phyloP scores from a whole-genome alignment of 2,329 filamentous ascomycete genomes.

The Stenocarpella maydis region DNA sequence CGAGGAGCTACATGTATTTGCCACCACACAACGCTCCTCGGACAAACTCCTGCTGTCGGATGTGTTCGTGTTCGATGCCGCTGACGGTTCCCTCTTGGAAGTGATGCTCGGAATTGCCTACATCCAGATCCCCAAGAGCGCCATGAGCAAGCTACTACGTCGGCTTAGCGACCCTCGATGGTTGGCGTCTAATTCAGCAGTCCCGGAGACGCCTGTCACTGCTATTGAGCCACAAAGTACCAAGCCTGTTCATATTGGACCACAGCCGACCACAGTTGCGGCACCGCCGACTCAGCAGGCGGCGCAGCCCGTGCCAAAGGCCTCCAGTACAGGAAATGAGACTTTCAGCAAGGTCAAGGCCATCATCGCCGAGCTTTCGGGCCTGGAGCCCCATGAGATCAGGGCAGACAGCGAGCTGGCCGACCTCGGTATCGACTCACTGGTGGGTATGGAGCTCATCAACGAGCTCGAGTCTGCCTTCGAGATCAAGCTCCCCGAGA shows the following conservation, averaged over 20 bases:
- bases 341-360: neutral
- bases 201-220: neutral
- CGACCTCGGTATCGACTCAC: slow-evolving; percentile 58
- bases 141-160: slow-evolving; percentile 44
- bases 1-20: slow-evolving; percentile 2
- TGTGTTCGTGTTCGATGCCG: slow-evolving; percentile 46
- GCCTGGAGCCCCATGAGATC: slow-evolving; percentile 46
- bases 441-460: slow-evolving; percentile 58
- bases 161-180: slow-evolving; percentile 5
- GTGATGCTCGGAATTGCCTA: slow-evolving; percentile 47
- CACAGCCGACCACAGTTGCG: neutral
- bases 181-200: neutral
- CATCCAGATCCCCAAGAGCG: slow-evolving; percentile 39
- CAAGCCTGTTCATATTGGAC: neutral
- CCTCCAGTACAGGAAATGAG: neutral
- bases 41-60: slow-evolving; percentile 42
- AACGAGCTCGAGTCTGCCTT: slow-evolving; percentile 52
- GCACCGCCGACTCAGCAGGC: neutral
- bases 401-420: slow-evolving; percentile 46
- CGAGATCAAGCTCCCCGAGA: slow-evolving; percentile 39
- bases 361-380: slow-evolving; percentile 19
- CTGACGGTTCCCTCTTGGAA: slow-evolving; percentile 42
- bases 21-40: neutral
- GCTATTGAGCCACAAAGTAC: neutral
- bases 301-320: neutral